A percentile compares a stretch with the other conserved stretches of the same genome.
Conservation (phyloP, 1,139 yeast genomes). For the Saccharomyces pastorianus region DNA sequence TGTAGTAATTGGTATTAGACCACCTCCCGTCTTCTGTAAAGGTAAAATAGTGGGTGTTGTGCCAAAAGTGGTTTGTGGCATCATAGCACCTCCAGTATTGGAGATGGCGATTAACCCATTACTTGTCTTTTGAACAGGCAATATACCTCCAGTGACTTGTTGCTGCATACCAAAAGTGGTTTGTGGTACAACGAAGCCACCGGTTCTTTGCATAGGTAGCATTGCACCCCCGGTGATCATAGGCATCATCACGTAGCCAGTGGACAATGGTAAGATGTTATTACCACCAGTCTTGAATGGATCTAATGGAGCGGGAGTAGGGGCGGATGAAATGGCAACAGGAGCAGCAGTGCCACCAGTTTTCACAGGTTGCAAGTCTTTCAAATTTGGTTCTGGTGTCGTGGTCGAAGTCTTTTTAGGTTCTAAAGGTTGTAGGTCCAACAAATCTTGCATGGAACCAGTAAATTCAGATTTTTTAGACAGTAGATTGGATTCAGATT, state of each 20-base stretch:
- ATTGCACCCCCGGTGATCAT: slow-evolving; percentile 38
- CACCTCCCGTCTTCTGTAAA: slow-evolving; percentile 29
- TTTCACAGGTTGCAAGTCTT: slow-evolving; percentile 43
- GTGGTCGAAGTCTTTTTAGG: slow-evolving; percentile 37
- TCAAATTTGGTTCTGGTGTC: slow-evolving; percentile 31
- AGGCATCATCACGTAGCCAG: slow-evolving; percentile 37
- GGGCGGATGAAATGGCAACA: slow-evolving; percentile 10
- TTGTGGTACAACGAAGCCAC: slow-evolving; percentile 44
- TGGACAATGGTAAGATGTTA: slow-evolving; percentile 36
- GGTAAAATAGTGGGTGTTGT: slow-evolving; percentile 21
- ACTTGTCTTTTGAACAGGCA: slow-evolving; percentile 52
- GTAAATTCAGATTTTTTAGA: slow-evolving; percentile 46
- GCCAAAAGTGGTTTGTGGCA: slow-evolving; percentile 43
- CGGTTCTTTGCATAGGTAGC: slow-evolving; percentile 45
- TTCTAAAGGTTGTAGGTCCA: slow-evolving; percentile 64
- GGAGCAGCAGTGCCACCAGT: slow-evolving; percentile 36
- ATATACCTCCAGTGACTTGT: slow-evolving; percentile 42
- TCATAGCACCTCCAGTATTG: slow-evolving; percentile 30
- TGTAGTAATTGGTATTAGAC: slow-evolving; percentile 38
- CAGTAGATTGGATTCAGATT: slow-evolving; percentile 30
- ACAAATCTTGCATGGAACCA: slow-evolving; percentile 79
- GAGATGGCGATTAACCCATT: slow-evolving; percentile 32
- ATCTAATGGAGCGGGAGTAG: slow-evolving; percentile 37
- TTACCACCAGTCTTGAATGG: slow-evolving; percentile 44
- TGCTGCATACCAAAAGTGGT: slow-evolving; percentile 39